These are phyloP conservation scores for Ascochyta rabiei DNA, from an alignment of 2,329 filamentous ascomycete species.

Conservation along the genomic window DNA sequence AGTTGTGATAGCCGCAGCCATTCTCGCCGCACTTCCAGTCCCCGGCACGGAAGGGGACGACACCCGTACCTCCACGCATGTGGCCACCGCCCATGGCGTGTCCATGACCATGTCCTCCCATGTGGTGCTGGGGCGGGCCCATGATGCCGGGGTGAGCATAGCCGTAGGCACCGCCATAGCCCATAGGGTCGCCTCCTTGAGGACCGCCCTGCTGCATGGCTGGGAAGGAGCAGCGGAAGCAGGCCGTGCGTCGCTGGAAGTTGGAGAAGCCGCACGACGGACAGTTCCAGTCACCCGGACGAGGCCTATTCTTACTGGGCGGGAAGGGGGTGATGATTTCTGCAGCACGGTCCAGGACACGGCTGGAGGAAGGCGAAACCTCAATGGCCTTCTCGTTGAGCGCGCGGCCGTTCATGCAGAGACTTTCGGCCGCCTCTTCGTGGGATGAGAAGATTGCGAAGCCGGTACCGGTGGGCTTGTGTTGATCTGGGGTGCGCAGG, in stretches of 20 bases:
- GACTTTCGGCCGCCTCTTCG: constrained; percentile 84
- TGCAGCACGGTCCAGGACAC: constrained; percentile 91
- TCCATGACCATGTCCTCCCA: constrained; percentile 62
- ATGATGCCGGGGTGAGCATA: constrained; percentile 67
- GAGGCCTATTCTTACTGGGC: constrained; percentile 96
- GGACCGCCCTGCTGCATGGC: constrained; percentile 80
- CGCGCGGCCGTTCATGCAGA: constrained; percentile 98
- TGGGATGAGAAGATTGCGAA: constrained; percentile 95
- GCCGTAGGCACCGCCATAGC: constrained; percentile 56
- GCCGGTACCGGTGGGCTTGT: constrained; percentile 98
- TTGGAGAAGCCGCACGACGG: constrained; percentile 99
- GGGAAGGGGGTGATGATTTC: constrained; percentile 98
- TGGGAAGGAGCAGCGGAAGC: constrained; percentile 99
- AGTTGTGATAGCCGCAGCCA: constrained; percentile 98
- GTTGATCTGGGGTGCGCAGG: constrained; percentile 93
- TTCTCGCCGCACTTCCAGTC: constrained; percentile 99
- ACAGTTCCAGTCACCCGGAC: constrained; percentile 98
- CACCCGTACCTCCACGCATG: constrained; percentile 75
- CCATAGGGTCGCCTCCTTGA: constrained; percentile 68
- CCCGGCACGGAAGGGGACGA: constrained; percentile 95
- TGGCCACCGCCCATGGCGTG: constrained; percentile 60
- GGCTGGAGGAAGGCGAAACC: constrained; percentile 95
- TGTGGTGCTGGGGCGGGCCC: constrained; percentile 67
- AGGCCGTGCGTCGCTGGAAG: constrained; percentile 97
- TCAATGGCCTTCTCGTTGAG: constrained; percentile 99